A percentile compares a stretch with the other conserved stretches of the same genome.
Evolutionary conservation across 805 yeast species (phyloP).

Genomic region (Candida maesae): DNA sequence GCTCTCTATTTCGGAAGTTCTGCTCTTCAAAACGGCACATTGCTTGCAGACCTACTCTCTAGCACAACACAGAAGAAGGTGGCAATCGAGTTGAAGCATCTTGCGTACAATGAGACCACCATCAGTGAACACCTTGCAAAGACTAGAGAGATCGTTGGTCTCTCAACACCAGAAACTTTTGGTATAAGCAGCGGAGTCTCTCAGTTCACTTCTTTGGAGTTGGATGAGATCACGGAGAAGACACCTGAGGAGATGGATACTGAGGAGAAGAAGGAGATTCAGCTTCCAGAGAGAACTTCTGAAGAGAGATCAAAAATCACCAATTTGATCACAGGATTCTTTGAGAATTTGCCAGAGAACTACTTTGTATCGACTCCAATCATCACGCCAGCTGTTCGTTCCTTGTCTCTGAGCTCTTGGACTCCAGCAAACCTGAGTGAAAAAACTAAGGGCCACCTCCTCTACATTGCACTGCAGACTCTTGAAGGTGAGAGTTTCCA

Average conservation of each 20-base stretch:
- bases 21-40: slow-evolving; percentile 26
- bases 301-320: slow-evolving; percentile 21
- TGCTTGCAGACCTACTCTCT: slow-evolving; percentile 27
- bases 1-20: slow-evolving; percentile 38
- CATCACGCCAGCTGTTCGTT: slow-evolving; percentile 40
- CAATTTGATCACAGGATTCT: slow-evolving; percentile 19
- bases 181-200: slow-evolving; percentile 45
- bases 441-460: slow-evolving; percentile 69
- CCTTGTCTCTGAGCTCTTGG: slow-evolving; percentile 76
- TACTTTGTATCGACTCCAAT: slow-evolving; percentile 15
- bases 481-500: slow-evolving; percentile 77
- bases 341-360: slow-evolving; percentile 21
- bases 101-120: slow-evolving; percentile 55
- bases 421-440: slow-evolving; percentile 73
- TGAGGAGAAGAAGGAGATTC: slow-evolving; percentile 8
- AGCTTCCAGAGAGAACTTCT: slow-evolving; percentile 24
- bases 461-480: slow-evolving; percentile 72
- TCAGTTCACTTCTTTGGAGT: slow-evolving; percentile 39
- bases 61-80: slow-evolving; percentile 28
- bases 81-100: slow-evolving; percentile 44
- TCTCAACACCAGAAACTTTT: slow-evolving; percentile 42
- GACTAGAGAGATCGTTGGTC: slow-evolving; percentile 57
- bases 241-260: slow-evolving; percentile 11
- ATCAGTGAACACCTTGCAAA: slow-evolving; percentile 61
- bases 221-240: slow-evolving; percentile 27